Percentiles rank a stretch among this genome's conserved stretches.
Evolutionary conservation across 2,329 filamentous ascomycete species (phyloP).

Genomic region (Didymellaceae sp.): DNA sequence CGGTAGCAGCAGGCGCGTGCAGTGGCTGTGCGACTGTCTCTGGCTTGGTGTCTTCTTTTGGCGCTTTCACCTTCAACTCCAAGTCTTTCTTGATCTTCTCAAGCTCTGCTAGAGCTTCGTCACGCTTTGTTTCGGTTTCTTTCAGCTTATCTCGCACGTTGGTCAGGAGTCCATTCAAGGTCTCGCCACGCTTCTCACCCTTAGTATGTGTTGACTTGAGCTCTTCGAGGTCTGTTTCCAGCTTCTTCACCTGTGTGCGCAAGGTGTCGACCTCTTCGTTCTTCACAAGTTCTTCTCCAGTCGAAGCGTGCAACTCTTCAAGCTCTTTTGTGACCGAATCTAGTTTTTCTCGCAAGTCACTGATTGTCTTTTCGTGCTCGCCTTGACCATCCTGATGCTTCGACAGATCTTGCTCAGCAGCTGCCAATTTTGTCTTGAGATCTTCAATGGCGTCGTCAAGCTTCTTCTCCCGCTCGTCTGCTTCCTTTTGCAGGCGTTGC

Average conservation of each 20-base stretch:
- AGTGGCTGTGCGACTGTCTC: conserved; percentile 25
- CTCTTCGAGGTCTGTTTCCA: conserved; percentile 42
- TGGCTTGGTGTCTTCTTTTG: conserved; percentile 22
- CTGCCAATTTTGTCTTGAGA: conserved; percentile 39
- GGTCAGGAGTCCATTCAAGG: conserved; percentile 63
- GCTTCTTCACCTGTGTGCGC: conserved; percentile 35
- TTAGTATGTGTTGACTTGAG: conserved; percentile 41
- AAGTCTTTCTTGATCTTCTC: conserved; percentile 41
- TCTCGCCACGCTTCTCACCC: conserved; percentile 61
- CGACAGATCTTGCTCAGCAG: conserved; percentile 56
- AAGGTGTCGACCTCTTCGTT: conserved; percentile 39
- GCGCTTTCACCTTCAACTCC: conserved; percentile 21
- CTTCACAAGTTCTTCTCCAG: conserved; percentile 39
- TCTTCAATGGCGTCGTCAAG: conserved; percentile 37
- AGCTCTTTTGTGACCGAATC: conserved; percentile 54
- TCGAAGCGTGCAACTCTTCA: conserved; percentile 53
- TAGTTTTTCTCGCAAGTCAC: conserved; percentile 41
- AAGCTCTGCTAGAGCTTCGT: conserved; percentile 53
- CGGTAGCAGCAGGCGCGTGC: conserved; percentile 17
- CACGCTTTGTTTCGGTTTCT: conserved; percentile 59
- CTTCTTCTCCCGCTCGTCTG: conserved; percentile 37
- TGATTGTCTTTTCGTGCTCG: conserved; percentile 51
- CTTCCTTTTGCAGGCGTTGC: conserved; percentile 49
- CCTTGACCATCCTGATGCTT: conserved; percentile 50
- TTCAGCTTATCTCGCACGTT: conserved; percentile 61